A percentile compares a stretch with the other conserved stretches of the same genome.
Evolutionary conservation across 495 filamentous ascomycete species (phyloP).

Genomic region (Neurospora sp.): DNA sequence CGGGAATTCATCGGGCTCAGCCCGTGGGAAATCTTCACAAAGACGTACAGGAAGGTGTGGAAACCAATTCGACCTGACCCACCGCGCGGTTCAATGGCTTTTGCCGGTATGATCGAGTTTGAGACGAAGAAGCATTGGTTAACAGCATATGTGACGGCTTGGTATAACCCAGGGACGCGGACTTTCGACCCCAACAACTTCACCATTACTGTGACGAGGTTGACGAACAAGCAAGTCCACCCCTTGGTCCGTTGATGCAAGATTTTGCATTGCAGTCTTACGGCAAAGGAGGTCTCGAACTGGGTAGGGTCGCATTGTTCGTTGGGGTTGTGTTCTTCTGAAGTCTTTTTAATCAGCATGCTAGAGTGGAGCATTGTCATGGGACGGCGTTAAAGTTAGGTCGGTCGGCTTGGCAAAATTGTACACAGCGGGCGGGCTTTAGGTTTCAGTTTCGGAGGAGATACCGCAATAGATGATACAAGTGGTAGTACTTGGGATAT

Average conservation of each 20-base stretch:
- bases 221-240: slow-evolving; percentile 6
- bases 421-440: background rate
- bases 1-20: background rate
- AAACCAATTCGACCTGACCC: slow-evolving; percentile 30
- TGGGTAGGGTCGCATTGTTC: background rate
- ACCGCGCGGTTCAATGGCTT: slow-evolving; percentile 52
- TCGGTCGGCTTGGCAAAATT: background rate
- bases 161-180: slow-evolving; percentile 21
- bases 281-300: background rate
- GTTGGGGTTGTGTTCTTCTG: background rate
- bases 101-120: slow-evolving; percentile 58
- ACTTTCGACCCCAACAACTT: slow-evolving; percentile 5
- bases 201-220: slow-evolving; percentile 2
- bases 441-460: background rate
- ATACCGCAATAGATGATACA: background rate
- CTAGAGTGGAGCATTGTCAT: background rate
- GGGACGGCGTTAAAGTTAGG: background rate
- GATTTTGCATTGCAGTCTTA: background rate
- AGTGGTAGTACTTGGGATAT: background rate
- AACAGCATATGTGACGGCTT: slow-evolving; percentile 19
- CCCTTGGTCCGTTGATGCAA: background rate
- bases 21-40: slow-evolving; percentile 43
- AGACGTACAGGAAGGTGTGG: slow-evolving; percentile 40
- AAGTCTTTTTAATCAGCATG: background rate
- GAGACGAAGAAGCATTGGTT: slow-evolving; percentile 39